Evolutionary conservation across 805 yeast species (phyloP), one percentile per base, ranked within the genome.

Genomic region (Yamadazyma ubonensis): DNA sequence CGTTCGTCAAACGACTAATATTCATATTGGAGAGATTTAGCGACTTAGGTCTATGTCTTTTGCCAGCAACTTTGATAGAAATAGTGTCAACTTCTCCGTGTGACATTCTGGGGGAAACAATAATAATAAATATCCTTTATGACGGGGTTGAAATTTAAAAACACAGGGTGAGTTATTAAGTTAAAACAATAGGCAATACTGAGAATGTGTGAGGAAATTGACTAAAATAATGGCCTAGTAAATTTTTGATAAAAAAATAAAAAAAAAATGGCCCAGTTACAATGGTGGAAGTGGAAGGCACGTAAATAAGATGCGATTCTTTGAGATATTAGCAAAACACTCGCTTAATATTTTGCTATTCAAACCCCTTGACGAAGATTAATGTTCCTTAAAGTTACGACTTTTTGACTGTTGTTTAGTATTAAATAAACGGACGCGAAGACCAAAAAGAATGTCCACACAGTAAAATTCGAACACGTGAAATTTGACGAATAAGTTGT

Each of bases 41-140:
- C 4, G 51, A 38, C 11, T 31, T 21, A 5, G 53, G 53, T 36
- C 45, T 39, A 39, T 45, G 51, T 33, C 45, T 43, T 32, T 37
- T 33, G 6, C 27, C 22, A 10, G 41, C n/a, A 17, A 33, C 16
- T 28, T 33, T 29, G 5, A 39, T 17, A 11, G 47, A 34, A 27
- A 32, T 25, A 22, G 39, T 38, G 19, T 31, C 48, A 9, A 44
- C 45, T 35, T 41, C 43, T 14, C 48, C 45, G 21, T 34, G 42
- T 2, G 48, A 44, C 48, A 44, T 44, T 12, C 14, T 28, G 21
- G 4, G 9, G 14, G 35, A 36, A 23, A 29, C 15, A 30, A 29
- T 23, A 28, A 36, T 20, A 36, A 21, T 12, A 12, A 36, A 17
- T 15, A 14, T 28, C 10, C 14, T 6, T 7, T 29, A 29, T 12